Evolutionary conservation across 768 basidiomycete species (phyloP).

Genomic region (Lactarius indigo): DNA sequence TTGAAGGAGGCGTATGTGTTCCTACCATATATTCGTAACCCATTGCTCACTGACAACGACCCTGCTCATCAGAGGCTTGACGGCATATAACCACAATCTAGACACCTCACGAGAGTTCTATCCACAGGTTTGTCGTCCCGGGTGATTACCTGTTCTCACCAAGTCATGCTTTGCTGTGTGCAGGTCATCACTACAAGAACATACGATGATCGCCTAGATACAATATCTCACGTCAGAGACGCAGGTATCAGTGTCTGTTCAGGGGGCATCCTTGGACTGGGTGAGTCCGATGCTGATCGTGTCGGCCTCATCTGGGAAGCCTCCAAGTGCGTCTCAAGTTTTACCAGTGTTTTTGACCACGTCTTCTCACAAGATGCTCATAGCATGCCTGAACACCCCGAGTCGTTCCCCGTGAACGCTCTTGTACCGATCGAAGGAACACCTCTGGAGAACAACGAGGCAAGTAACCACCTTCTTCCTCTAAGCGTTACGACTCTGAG

Average conservation of each 20-base stretch:
- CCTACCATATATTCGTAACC: not conserved
- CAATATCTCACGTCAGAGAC: constrained; percentile 85
- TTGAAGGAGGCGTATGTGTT: constrained; percentile 84
- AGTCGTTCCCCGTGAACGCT: constrained; percentile 98
- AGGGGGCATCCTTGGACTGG: constrained; percentile 92
- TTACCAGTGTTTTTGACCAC: constrained; percentile 1
- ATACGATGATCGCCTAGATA: constrained; percentile 89
- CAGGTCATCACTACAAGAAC: constrained; percentile 91
- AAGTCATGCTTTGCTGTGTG: constrained; percentile 12
- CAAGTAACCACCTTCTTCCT: constrained; percentile 31
- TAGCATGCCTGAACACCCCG: constrained; percentile 95
- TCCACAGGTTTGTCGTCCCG: constrained; percentile 59
- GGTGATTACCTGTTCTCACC: constrained; percentile 2
- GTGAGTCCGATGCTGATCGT: constrained; percentile 85
- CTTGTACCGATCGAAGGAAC: constrained; percentile 95
- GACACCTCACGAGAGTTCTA: constrained; percentile 98
- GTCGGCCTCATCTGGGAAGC: constrained; percentile 94
- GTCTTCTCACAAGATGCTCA: constrained; percentile 6
- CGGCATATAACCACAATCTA: constrained; percentile 98
- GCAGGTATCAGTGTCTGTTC: constrained; percentile 98
- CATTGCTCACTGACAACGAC: constrained; percentile 1
- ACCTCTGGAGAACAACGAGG: constrained; percentile 88
- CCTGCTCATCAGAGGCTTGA: constrained; percentile 63
- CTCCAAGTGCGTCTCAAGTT: constrained; percentile 59
- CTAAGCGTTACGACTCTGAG: not conserved